Base-by-base conservation (phyloP, 2,329 filamentous ascomycete genomes). In the Leptographium galeiforme region DNA sequence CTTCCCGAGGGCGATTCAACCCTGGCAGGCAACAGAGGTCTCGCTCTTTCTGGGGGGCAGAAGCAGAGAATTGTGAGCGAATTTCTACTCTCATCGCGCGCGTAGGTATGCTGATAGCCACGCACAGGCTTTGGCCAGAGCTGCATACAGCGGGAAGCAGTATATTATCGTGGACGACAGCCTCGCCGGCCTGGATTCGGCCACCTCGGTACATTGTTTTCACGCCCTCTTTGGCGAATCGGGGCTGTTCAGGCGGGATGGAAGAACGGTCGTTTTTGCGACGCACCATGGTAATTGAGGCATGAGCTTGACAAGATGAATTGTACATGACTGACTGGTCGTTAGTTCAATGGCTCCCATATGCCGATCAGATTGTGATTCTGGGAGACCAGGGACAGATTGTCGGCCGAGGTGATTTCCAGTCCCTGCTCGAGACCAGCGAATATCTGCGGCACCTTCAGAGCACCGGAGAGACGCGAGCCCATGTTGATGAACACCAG, bases 101-200 rank as follows among this genome's bases (percentile, higher is more conserved):
- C n/a, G 16, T n/a, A 16, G 13, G 13, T 41, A 16, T 16, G 12
- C 40, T 43, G 18, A 43, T 18, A 43, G 8, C 25, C 8, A 18
- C 40, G 16, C 12, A n/a, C 19, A 70, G 62, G 66, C 69, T 2
- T 59, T 77, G 2, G 73, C 74, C 4, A 64, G 74, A n/a, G 72
- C 73, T 1, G 60, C 76, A 0, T 77, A 52, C 53, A 64, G 69
- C 1, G 57, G 64, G 10, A 63, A 60, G 8, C 59, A 66, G 1
- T 61, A 75, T 1, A 18, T 73, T 1, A 36, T 78, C 4, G 59
- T 77, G 0, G 74, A 78, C 53, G 73, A 77, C 51, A 61, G 67
- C 0, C 68, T 76, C 39, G 72, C 72, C 48, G 69, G 67, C 0
- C 63, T 76, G 2, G 74, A 76, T 54, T 63, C 65, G 1, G 61